Percentiles rank a stretch among this genome's conserved stretches.
phyloP scores from a whole-genome alignment of 2,329 filamentous ascomycete species.

The Colletotrichum navitas region DNA sequence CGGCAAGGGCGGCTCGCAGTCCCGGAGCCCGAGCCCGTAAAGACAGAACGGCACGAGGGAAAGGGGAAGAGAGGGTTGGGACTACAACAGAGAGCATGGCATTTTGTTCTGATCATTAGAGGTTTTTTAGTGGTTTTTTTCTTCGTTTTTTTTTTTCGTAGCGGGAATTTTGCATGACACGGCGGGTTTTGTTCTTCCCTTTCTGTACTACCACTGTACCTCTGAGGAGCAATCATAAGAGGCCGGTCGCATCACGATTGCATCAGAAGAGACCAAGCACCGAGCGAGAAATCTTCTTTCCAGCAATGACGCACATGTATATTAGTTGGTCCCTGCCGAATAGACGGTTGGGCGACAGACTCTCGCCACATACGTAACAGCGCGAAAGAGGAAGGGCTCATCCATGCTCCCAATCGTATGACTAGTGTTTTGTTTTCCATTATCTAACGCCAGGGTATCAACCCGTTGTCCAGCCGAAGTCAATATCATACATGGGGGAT shows the following conservation, averaged over 20 bases:
- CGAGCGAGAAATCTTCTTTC: slow-evolving; percentile 15
- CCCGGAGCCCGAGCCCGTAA: slow-evolving; percentile 40
- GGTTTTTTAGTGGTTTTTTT: slow-evolving; percentile 9
- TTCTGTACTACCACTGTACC: slow-evolving; percentile 39
- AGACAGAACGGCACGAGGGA: neutral
- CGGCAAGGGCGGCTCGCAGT: slow-evolving; percentile 53
- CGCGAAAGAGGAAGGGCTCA: neutral
- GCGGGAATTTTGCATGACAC: slow-evolving; percentile 10
- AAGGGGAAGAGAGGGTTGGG: neutral
- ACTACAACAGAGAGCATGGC: neutral
- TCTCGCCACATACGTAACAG: slow-evolving; percentile 2
- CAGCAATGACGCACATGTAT: slow-evolving; percentile 39
- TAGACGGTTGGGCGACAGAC: slow-evolving; percentile 6
- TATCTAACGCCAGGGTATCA: slow-evolving; percentile 38
- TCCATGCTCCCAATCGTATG: neutral
- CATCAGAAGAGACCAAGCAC: slow-evolving; percentile 14
- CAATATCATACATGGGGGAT: slow-evolving; percentile 17
- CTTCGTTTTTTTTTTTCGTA: neutral
- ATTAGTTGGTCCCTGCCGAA: slow-evolving; percentile 29
- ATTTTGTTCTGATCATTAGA: slow-evolving; percentile 7
- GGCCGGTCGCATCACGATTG: slow-evolving; percentile 14
- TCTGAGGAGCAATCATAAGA: slow-evolving; percentile 22
- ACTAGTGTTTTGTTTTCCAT: slow-evolving; percentile 5
- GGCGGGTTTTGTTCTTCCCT: slow-evolving; percentile 22
- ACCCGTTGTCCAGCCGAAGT: slow-evolving; percentile 15